Evolutionary conservation across 2,329 filamentous ascomycete genomes (phyloP), one percentile per base, ranked within the genome.

Genomic region (Aspergillus costaricaensis): DNA sequence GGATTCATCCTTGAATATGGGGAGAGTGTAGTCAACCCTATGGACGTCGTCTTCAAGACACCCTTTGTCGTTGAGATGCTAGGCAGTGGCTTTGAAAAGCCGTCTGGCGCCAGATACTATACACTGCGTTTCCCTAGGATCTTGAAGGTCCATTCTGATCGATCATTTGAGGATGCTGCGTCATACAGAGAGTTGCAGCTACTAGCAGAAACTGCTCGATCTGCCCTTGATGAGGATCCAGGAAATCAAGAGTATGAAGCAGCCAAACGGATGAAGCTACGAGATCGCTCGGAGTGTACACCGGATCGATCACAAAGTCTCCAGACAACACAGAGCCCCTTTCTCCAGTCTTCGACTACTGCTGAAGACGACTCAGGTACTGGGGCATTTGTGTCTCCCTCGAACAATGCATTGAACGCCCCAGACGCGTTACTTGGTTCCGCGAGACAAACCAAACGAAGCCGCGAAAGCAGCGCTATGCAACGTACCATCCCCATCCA

Each of bases 31-130:
- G 32, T 62, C 36, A 64, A 79, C 5, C 70, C 76, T 1, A 58
- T 79, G 59, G 73, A 75, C 27, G 69, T 74, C 4, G 75, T 88
- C 1, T 96, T 96, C 72, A 83, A 82, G 6, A 79, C 82, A 0
- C 92, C 92, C 0, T 84, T 91, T 19, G 86, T 96, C 0, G 90
- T 92, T 58, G 93, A 96, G 67, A 80, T 96, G 61, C 82, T 90
- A 23, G 93, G 91, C 56, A 91, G 91, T 63, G 88, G 89, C 0
- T 96, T 92, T 66, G 89, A 92, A 61, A 91, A 88, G 69, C 82
- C 85, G 2, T 83, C 86, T 4, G 88, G 89, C 68, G 87, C 86
- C 14, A 82, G 82, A 1, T 92, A 90, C 68, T 92, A 86, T 80
- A 88, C 88, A 61, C 84, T 92, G 55, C 84, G 92, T 1, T 96